Conservation (phyloP, 192 early-diverging fungal species). For the Dimargaris cristalligena region DNA sequence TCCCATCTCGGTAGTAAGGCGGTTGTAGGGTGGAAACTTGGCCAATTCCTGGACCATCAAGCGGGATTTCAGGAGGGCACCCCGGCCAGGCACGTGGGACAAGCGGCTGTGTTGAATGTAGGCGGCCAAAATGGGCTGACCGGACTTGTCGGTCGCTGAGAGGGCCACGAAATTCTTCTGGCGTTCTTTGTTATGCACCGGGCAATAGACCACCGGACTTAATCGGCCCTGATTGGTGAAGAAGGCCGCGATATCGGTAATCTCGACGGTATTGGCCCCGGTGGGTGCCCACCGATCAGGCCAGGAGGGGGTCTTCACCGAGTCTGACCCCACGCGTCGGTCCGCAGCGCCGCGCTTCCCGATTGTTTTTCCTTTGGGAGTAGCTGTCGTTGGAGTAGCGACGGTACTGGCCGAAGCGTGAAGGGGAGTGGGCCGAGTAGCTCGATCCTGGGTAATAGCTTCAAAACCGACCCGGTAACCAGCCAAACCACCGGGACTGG, state of each 20-base stretch:
- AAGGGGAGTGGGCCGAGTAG: slow-evolving; percentile 3
- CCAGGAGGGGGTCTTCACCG: no score
- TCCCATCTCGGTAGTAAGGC: not conserved
- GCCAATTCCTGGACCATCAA: not conserved
- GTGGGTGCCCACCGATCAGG: not conserved
- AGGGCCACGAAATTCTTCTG: slow-evolving; percentile 8
- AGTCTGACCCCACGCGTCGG: no score
- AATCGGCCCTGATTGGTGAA: slow-evolving; percentile 4
- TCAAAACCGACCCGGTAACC: slow-evolving; percentile 9
- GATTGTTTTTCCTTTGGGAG: no score
- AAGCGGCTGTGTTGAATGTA: not conserved
- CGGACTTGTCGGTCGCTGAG: not conserved
- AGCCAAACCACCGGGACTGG: not conserved
- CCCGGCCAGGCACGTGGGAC: not conserved
- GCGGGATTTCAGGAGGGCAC: slow-evolving; percentile 4
- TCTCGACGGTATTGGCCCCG: slow-evolving; percentile 1
- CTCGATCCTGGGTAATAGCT: not conserved
- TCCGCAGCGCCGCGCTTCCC: no score
- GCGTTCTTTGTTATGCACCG: slow-evolving; percentile 1
- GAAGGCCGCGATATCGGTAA: slow-evolving; percentile 1
- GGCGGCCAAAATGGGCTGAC: slow-evolving; percentile 1
- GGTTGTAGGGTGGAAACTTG: not conserved
- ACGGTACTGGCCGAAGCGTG: not conserved
- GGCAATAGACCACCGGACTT: slow-evolving; percentile 8
- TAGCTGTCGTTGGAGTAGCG: not conserved